These are phyloP conservation scores for Angophora floribunda DNA, from an alignment of 345 rosid genomes.

Conservation along the genomic window DNA sequence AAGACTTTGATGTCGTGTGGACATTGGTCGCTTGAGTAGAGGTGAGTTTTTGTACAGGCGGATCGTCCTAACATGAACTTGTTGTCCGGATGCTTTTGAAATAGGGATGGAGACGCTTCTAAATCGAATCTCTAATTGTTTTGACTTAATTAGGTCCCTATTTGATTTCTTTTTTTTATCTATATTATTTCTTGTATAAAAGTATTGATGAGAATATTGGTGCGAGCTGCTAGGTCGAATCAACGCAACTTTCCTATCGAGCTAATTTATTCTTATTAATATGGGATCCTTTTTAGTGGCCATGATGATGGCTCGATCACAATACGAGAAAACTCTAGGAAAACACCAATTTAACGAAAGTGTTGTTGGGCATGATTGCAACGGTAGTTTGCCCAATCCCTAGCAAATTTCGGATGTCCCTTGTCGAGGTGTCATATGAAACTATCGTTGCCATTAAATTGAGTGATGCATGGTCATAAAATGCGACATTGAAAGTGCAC, in stretches of 20 bases:
- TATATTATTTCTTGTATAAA: neutral
- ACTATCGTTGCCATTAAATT: neutral
- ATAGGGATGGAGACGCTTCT: too few species aligned
- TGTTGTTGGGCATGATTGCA: neutral
- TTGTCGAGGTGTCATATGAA: neutral
- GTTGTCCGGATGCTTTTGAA: too few species aligned
- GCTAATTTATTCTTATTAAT: neutral
- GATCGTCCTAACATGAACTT: too few species aligned
- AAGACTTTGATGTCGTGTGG: neutral
- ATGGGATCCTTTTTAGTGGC: neutral
- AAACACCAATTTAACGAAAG: neutral
- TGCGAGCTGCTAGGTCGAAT: neutral
- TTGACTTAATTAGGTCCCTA: neutral
- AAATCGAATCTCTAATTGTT: neutral
- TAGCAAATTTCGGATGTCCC: neutral
- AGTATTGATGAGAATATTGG: neutral
- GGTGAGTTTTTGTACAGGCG: too few species aligned
- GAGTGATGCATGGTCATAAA: neutral
- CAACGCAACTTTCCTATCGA: neutral
- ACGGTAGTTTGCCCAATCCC: neutral
- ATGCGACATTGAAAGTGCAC: neutral
- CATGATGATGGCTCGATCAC: neutral
- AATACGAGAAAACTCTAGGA: neutral
- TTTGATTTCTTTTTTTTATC: neutral
- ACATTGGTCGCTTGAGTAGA: neutral